Percentiles rank a stretch among this genome's conserved stretches.
Conservation (phyloP, 352 stramenopile species). For the Globisporangium solare region DNA sequence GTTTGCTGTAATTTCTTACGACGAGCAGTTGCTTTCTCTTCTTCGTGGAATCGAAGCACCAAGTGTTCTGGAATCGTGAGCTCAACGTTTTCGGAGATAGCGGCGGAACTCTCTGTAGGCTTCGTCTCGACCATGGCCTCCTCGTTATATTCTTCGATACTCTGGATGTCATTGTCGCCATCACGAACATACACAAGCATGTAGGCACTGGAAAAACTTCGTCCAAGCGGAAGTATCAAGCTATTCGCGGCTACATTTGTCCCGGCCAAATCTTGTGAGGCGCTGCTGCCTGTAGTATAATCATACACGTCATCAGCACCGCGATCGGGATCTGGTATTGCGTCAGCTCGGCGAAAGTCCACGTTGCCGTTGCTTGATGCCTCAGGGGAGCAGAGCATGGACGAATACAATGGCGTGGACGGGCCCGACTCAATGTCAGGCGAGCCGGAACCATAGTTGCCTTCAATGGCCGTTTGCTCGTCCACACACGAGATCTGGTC, state of each 20-base stretch:
- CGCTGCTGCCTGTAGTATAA: constrained; percentile 22
- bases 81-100: constrained; percentile 5
- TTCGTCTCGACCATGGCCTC: neutral
- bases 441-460: constrained; percentile 61
- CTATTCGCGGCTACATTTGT: constrained; percentile 20
- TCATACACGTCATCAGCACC: constrained; percentile 33
- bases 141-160: constrained; percentile 31
- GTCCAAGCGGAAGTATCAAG: constrained; percentile 47
- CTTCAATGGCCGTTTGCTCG: constrained; percentile 66
- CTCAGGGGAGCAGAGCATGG: constrained; percentile 47
- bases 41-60: constrained; percentile 67
- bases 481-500: constrained; percentile 78
- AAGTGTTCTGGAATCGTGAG: constrained; percentile 49
- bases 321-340: constrained; percentile 22
- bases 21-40: constrained; percentile 59
- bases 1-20: constrained; percentile 80
- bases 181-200: constrained; percentile 88
- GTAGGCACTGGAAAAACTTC: constrained; percentile 81
- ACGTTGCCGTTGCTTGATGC: constrained; percentile 18
- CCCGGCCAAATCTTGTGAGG: constrained; percentile 3
- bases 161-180: constrained; percentile 62
- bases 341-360: constrained; percentile 38
- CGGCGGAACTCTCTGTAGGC: neutral
- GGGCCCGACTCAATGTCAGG: constrained; percentile 17
- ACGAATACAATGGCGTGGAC: constrained; percentile 50